These are phyloP conservation scores for Pilasporangium apinafurcum DNA, from an alignment of 352 stramenopile genomes.

Conservation along the genomic window DNA sequence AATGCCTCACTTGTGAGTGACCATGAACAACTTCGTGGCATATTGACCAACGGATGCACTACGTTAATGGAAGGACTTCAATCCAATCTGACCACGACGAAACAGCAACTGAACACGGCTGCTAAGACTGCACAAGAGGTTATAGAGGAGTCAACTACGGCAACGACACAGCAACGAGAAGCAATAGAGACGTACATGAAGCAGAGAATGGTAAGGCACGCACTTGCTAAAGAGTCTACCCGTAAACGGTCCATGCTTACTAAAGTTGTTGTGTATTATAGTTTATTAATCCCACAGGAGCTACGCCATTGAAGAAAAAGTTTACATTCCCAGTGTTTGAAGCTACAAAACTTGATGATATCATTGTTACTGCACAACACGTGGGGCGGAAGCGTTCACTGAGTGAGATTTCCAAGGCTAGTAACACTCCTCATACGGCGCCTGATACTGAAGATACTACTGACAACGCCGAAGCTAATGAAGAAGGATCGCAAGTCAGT, in stretches of 20 bases:
- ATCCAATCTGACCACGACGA: slow-evolving; percentile 19
- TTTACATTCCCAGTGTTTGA: slow-evolving; percentile 31
- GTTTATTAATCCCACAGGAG: slow-evolving; percentile 26
- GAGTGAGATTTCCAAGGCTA: too few relatives aligned
- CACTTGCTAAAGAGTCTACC: too few relatives aligned
- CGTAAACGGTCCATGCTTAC: neutral
- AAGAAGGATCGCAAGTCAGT: too few relatives aligned
- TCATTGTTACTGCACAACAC: neutral
- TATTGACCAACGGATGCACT: slow-evolving; percentile 14
- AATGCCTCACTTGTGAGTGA: slow-evolving; percentile 18
- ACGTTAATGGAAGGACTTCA: slow-evolving; percentile 21
- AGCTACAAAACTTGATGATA: slow-evolving; percentile 21
- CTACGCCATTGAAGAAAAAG: slow-evolving; percentile 37
- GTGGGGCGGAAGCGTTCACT: slow-evolving; percentile 1
- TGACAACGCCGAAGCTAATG: too few relatives aligned
- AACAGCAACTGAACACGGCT: slow-evolving; percentile 17
- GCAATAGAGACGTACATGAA: slow-evolving; percentile 39
- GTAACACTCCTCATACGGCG: too few relatives aligned
- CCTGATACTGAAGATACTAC: too few relatives aligned
- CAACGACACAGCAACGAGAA: slow-evolving; percentile 23
- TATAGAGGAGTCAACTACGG: slow-evolving; percentile 14
- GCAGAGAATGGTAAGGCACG: slow-evolving; percentile 28
- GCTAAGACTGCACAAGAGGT: slow-evolving; percentile 16
- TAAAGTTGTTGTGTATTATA: slow-evolving; percentile 4
- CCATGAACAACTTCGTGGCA: slow-evolving; percentile 18